Evolutionary conservation across 2,329 filamentous ascomycete species (phyloP), one percentile per base, ranked within the genome.

Genomic region (Sarocladium oryzae): DNA sequence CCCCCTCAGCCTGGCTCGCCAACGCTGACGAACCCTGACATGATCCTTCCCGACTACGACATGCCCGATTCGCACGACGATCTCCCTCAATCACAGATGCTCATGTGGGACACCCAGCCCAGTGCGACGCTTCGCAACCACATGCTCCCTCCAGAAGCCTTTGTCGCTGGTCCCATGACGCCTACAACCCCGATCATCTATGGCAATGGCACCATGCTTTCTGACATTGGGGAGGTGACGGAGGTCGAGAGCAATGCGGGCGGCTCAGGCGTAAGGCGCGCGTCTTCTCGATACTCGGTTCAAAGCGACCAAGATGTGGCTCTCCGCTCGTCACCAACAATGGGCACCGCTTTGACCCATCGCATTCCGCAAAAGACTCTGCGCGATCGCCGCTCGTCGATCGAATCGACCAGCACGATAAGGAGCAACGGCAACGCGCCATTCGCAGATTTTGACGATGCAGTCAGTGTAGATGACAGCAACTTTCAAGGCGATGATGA

Each of bases 1-100:
- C 67, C 72, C 16, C 63, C 75, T 40, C 68, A 75, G 53, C 84
- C 86, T 56, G 82, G 82, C 11, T 95, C 89, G 54, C 91, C 91
- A 43, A 95, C 91, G 2, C 74, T 96, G 61, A 95, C 89, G 52
- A 95, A 96, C 67, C 89, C 90, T 50, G 91, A 95, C 66, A 91
- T 96, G 89, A 95, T 96, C 61, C 73, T 96, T 50, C 91, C 91
- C 54, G 46, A 49, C 18, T 83, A 85, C 62, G 80, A 82, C 57
- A 77, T 76, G 65, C 64, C 78, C 65, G 69, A 78, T 62, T 73
- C 76, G 64, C 71, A 76, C 63, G 69, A 79, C 65, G 62, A 73
- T 61, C 68, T 69, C 62, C 70, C 77, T 53, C 75, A 76, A 54
- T 73, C 77, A 60, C 69, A 74, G 26, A 60, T 79, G n/a, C 69